These are phyloP conservation scores for Blattamonas nauphoetae DNA, from an alignment of 78 protist genomes.

Conservation along the genomic window DNA sequence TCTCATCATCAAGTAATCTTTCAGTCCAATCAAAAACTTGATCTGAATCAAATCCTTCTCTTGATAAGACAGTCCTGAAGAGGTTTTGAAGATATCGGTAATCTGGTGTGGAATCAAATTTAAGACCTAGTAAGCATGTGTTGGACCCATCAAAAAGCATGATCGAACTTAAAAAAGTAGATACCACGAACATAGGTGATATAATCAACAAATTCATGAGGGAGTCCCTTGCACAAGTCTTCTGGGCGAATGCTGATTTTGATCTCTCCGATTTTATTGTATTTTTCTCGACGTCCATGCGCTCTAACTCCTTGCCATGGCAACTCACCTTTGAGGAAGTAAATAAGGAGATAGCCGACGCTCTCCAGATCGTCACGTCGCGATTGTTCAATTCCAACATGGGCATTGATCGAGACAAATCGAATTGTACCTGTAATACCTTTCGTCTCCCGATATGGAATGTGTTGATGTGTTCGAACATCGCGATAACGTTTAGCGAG, in stretches of 20 bases:
- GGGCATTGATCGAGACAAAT: no score
- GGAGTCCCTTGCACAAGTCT: conserved; percentile 26
- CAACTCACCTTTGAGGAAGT: conserved; percentile 75
- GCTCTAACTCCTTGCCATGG: conserved; percentile 98
- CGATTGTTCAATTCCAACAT: conserved; percentile 70
- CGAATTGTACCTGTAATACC: conserved; percentile 89
- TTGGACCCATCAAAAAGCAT: no score
- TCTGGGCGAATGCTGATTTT: no score
- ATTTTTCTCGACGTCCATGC: conserved; percentile 79
- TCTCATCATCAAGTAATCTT: no score
- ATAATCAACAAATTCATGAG: conserved; percentile 18
- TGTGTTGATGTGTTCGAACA: conserved; percentile 79
- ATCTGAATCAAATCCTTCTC: conserved; percentile 56
- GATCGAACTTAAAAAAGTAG: no score
- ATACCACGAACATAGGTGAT: conserved; percentile 9
- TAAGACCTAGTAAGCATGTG: conserved; percentile 43
- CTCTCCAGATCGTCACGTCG: no score
- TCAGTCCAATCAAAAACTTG: conserved; percentile 74
- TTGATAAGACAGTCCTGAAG: conserved; percentile 57
- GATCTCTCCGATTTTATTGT: conserved; percentile 84
- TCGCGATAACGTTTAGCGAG: conserved; percentile 86
- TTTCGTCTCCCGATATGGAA: conserved; percentile 86
- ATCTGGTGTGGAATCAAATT: conserved; percentile 75
- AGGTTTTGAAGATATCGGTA: conserved; percentile 79
- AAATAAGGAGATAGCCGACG: conserved; percentile 79